Evolutionary conservation across 805 yeast species (phyloP).

Genomic region (Candida fluviatilis): DNA sequence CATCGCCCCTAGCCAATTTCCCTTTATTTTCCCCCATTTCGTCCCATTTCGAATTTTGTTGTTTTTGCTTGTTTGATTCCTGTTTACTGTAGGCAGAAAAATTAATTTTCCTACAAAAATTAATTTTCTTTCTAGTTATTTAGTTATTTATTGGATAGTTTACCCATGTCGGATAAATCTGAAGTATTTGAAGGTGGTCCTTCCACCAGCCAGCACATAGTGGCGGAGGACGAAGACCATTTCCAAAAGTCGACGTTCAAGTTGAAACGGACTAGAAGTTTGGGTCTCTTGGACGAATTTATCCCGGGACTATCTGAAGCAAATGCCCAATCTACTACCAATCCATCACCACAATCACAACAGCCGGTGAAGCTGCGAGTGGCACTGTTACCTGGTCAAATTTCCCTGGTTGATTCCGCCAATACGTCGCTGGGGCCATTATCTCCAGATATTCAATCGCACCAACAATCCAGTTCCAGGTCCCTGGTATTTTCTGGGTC

Average conservation of each 20-base stretch:
- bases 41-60: not conserved
- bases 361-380: not conserved
- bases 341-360: no score
- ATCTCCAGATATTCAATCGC: no score
- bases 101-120: not conserved
- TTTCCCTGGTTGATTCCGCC: no score
- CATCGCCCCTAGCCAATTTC: no score
- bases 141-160: not conserved
- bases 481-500: no score
- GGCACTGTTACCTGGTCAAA: no score
- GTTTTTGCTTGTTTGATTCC: not conserved
- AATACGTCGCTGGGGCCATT: no score
- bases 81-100: not conserved
- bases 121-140: no score
- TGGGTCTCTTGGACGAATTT: conserved; percentile 75
- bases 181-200: conserved; percentile 55
- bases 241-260: conserved; percentile 68
- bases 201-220: conserved; percentile 61
- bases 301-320: conserved; percentile 28
- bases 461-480: no score
- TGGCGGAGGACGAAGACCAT: conserved; percentile 66
- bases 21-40: no score
- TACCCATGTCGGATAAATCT: conserved; percentile 6
- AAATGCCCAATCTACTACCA: not conserved
- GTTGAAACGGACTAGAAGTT: conserved; percentile 74